Base-by-base conservation (phyloP, 192 early-diverging fungal species). In the Backusella australiensis region DNA sequence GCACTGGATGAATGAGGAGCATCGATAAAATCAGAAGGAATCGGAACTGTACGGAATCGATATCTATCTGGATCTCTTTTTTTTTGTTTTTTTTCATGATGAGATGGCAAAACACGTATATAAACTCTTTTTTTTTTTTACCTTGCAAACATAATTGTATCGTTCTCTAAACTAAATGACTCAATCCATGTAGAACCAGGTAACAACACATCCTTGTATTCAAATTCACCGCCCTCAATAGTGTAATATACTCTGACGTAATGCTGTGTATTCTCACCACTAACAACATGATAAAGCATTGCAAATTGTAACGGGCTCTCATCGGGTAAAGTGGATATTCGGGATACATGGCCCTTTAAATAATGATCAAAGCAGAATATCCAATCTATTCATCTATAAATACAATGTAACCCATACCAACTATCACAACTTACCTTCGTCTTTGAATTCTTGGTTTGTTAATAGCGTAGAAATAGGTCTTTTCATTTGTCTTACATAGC, bases 101-200 rank as follows among this genome's bases (percentile, higher is more conserved):
- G 26, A 26, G 26, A 26, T 26, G 26, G 26, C 26, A 26, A 26
- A 26, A 26, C 26, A 26, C 26, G 26, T 26, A 0, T 26, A 26
- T 26, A 26, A 0, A 26, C 26, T 0, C 26, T 26, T 26, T 26
- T 26, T 26, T 26, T 26, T 26, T 26, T 75, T 83, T n/a, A 79
- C 78, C 82, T 68, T 34, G 78, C 63, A 75, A 80, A 83, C n/a
- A 83, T 29, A 15, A 83, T 56, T 12, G 44, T 67, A 15, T 77
- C 42, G 1, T 75, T 65, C 63, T 80, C 78, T n/a, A 79, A 69
- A 17, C 74, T 77, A 26, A 83, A 73, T 2, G 75, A 15, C 34
- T 73, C 65, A 34, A 80, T 65, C 82, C 78, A 80, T 6, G 76
- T 80, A 8, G 65, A 69, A 0, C 82, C 82, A 9, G 78, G 82